Conservation (phyloP, 106 monocot species). For the Apostasia ramifera region DNA sequence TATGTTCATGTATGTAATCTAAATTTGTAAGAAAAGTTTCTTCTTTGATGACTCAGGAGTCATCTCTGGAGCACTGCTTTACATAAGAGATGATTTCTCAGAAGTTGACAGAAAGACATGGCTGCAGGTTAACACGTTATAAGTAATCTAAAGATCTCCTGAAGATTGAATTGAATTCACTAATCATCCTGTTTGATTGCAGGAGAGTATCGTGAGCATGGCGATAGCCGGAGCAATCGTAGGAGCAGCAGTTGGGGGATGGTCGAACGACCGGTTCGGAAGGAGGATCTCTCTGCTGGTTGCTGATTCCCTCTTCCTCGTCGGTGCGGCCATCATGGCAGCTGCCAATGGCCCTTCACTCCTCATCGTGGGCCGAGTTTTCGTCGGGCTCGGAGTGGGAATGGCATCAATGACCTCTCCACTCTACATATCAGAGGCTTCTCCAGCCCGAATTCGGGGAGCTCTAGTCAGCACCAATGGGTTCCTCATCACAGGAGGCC, state of each 20-base stretch:
- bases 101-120: conserved; percentile 66
- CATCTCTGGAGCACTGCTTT: conserved; percentile 82
- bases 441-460: conserved; percentile 64
- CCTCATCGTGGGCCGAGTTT: conserved; percentile 57
- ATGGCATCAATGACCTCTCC: conserved; percentile 91
- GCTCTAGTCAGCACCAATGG: conserved; percentile 87
- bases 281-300: conserved; percentile 42
- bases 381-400: conserved; percentile 82
- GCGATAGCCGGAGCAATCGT: conserved; percentile 84
- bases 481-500: conserved; percentile 84
- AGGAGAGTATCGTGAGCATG: conserved; percentile 87
- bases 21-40: too few relatives aligned
- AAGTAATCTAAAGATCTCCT: too few relatives aligned
- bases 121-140: conserved; percentile 43
- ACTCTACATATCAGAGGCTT: conserved; percentile 84
- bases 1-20: too few relatives aligned
- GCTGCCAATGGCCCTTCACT: conserved; percentile 36
- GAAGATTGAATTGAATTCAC: too few relatives aligned
- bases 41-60: conserved; percentile 39
- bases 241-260: conserved; percentile 77
- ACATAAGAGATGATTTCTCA: conserved; percentile 73
- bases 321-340: conserved; percentile 68
- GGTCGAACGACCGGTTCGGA: conserved; percentile 63
- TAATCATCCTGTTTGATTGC: conserved; percentile 1
- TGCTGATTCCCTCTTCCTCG: conserved; percentile 72